phyloP scores from a whole-genome alignment of 306 rosid genomes.

The Canavalia ensiformis region DNA sequence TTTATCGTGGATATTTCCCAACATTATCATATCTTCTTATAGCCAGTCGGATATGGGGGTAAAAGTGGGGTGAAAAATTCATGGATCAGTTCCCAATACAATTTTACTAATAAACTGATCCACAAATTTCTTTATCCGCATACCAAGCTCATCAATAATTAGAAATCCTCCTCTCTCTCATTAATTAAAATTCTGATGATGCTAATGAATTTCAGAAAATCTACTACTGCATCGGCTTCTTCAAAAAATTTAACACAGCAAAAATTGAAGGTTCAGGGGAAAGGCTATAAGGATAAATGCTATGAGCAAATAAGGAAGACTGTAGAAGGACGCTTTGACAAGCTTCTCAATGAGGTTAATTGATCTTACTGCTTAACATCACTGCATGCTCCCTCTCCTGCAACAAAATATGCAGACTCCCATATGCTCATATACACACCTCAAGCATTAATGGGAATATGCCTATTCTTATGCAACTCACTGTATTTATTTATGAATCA shows the following conservation, averaged over 20 bases:
- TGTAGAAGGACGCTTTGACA: conserved; percentile 86
- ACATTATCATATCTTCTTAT: conserved; percentile 29
- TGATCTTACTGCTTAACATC: not conserved
- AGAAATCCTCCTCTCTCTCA: not conserved
- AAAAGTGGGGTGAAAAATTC: conserved; percentile 1
- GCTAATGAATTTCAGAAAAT: conserved; percentile 62
- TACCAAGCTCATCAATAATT: conserved; percentile 4
- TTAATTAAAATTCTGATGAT: conserved; percentile 43
- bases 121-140: not conserved
- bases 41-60: not conserved
- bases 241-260: conserved; percentile 77
- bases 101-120: conserved; percentile 21
- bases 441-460: conserved; percentile 17
- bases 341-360: conserved; percentile 84
- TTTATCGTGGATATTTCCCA: conserved; percentile 18
- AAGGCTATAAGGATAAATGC: conserved; percentile 94
- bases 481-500: conserved; percentile 63
- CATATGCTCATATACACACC: conserved; percentile 18
- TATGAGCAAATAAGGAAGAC: conserved; percentile 94
- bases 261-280: conserved; percentile 82
- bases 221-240: conserved; percentile 64
- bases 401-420: not conserved
- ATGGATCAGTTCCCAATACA: conserved; percentile 15
- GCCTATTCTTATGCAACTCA: conserved; percentile 37
- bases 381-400: conserved; percentile 14